Conservation (phyloP, 345 rosid species). For the Heritiera fomes region DNA sequence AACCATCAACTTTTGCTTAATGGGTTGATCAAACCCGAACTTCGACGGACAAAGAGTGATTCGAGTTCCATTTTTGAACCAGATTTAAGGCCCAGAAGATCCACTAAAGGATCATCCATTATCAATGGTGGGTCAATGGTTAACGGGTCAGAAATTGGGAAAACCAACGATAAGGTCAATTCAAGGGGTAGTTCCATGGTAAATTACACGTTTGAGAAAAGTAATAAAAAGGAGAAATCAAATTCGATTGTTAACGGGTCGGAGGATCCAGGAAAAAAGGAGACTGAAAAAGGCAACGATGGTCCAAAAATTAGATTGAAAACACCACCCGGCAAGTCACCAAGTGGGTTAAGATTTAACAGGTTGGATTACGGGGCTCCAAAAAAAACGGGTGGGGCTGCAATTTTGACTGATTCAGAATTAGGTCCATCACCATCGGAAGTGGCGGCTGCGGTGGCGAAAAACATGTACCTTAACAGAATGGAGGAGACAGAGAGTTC, state of each 20-base stretch:
- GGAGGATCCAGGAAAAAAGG: not conserved
- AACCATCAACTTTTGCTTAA: constrained; percentile 22
- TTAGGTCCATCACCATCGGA: constrained; percentile 90
- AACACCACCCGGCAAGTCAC: not conserved
- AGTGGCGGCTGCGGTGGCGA: constrained; percentile 65
- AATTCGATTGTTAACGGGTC: constrained; percentile 14
- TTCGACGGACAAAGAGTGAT: constrained; percentile 79
- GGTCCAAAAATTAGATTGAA: not conserved
- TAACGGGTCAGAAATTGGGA: constrained; percentile 32
- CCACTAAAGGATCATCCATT: not conserved
- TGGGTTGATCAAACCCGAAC: constrained; percentile 36
- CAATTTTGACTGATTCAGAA: constrained; percentile 59
- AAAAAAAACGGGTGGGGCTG: not conserved
- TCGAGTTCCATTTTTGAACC: constrained; percentile 57
- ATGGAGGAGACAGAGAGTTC: constrained; percentile 56
- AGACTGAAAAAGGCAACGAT: not conserved
- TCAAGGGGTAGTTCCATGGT: constrained; percentile 30
- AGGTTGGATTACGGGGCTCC: constrained; percentile 33
- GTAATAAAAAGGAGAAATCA: not conserved
- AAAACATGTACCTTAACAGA: constrained; percentile 27
- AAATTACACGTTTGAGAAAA: constrained; percentile 2
- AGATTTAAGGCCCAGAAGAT: constrained; percentile 18
- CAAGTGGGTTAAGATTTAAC: constrained; percentile 4
- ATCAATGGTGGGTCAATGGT: constrained; percentile 35
- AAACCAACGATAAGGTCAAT: constrained; percentile 21